Evolutionary conservation across 2,329 filamentous ascomycete species (phyloP).

Genomic region (Sarocladiaceae sp.): DNA sequence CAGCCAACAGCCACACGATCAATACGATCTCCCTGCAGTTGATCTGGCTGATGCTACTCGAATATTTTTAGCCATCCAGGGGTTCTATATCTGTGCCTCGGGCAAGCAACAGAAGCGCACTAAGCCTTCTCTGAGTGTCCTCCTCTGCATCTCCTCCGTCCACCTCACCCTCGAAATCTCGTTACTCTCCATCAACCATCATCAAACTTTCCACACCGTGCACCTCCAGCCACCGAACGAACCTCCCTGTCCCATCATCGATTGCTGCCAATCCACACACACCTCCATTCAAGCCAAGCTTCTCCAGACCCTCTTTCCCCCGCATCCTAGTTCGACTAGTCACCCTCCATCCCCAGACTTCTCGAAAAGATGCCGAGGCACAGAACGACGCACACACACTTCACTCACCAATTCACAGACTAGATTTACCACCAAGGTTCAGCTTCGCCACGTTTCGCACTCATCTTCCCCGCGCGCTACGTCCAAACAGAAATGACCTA

Average conservation of each 20-base stretch:
- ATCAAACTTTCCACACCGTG: too few relatives aligned
- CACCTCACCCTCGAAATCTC: not conserved
- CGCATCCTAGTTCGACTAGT: not conserved
- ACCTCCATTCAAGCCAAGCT: not conserved
- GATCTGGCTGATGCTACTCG: too few relatives aligned
- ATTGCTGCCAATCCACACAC: not conserved
- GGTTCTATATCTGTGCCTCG: too few relatives aligned
- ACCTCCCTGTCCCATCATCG: not conserved
- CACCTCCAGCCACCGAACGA: not conserved
- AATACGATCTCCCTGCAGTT: too few relatives aligned
- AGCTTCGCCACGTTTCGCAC: too few relatives aligned
- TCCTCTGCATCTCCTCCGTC: not conserved
- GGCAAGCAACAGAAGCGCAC: too few relatives aligned
- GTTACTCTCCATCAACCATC: not conserved
- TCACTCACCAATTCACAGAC: too few relatives aligned
- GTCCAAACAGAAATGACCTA: too few relatives aligned
- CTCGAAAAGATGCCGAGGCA: conserved; percentile 6
- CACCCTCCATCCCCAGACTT: not conserved
- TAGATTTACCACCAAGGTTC: not conserved
- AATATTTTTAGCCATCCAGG: too few relatives aligned
- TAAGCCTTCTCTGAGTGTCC: too few relatives aligned
- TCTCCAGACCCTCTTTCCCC: not conserved
- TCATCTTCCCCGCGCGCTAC: not conserved
- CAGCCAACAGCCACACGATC: too few relatives aligned
- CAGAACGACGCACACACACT: too few relatives aligned